These are phyloP conservation scores for Emergomyces africanus DNA, from an alignment of 2,329 filamentous ascomycete genomes.

Conservation along the genomic window DNA sequence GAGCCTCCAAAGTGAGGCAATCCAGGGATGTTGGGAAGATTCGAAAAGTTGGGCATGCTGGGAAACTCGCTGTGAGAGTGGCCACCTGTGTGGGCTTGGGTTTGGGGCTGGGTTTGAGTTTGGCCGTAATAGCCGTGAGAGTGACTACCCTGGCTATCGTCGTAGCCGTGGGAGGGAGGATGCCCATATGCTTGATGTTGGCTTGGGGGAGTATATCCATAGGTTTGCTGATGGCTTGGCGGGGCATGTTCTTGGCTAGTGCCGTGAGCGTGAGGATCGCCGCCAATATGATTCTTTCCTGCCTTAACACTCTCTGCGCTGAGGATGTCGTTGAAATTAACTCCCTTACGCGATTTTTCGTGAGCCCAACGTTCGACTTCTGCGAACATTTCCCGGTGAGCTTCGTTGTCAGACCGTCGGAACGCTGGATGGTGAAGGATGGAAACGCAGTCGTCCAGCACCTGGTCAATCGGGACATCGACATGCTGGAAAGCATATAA, in stretches of 20 bases:
- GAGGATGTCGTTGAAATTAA: slow-evolving; percentile 60
- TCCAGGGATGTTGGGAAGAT: slow-evolving; percentile 7
- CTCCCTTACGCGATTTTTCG: slow-evolving; percentile 51
- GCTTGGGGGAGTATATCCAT: background rate
- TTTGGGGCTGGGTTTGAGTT: slow-evolving; percentile 1
- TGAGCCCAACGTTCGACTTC: slow-evolving; percentile 74
- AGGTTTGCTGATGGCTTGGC: background rate
- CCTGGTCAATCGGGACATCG: slow-evolving; percentile 67
- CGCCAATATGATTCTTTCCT: slow-evolving; percentile 62
- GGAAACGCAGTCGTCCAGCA: slow-evolving; percentile 65
- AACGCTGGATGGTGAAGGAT: slow-evolving; percentile 87
- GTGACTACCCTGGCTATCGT: slow-evolving; percentile 5
- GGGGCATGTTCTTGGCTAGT: slow-evolving; percentile 10
- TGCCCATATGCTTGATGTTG: background rate
- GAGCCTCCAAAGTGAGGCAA: slow-evolving; percentile 8
- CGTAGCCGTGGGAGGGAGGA: background rate
- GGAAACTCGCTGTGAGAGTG: slow-evolving; percentile 22
- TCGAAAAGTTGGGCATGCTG: slow-evolving; percentile 9
- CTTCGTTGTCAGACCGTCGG: slow-evolving; percentile 60
- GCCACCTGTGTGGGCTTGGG: slow-evolving; percentile 10
- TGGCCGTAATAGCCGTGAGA: slow-evolving; percentile 3
- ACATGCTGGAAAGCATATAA: slow-evolving; percentile 90
- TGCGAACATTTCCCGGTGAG: slow-evolving; percentile 79
- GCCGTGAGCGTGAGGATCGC: slow-evolving; percentile 1
- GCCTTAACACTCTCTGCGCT: slow-evolving; percentile 69